Evolutionary conservation across 371 early-diverging fungal species (phyloP).

Genomic region (Apophysomyces trapeziformis): DNA sequence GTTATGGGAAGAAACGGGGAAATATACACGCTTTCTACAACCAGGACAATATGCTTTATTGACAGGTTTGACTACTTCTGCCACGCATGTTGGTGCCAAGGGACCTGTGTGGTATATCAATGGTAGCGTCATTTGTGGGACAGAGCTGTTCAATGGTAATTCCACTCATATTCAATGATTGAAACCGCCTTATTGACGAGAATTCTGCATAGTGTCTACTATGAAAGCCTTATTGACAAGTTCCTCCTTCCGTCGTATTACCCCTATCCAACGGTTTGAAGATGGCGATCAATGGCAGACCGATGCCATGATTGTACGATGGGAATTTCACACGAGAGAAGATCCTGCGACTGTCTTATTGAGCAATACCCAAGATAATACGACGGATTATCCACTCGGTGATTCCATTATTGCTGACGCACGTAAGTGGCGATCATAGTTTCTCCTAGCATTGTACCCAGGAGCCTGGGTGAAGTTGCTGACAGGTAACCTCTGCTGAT

Average conservation of each 20-base stretch:
- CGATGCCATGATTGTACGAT: slow-evolving; percentile 34
- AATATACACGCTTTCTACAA: slow-evolving; percentile 29
- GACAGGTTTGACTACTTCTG: slow-evolving; percentile 39
- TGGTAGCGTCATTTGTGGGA: slow-evolving; percentile 42
- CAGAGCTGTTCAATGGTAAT: slow-evolving; percentile 44
- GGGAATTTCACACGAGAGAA: slow-evolving; percentile 24
- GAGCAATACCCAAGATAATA: background rate
- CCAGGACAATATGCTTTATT: slow-evolving; percentile 40
- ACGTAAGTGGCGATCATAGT: slow-evolving; percentile 17
- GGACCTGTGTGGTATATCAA: slow-evolving; percentile 47
- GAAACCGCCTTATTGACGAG: background rate
- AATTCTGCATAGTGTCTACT: slow-evolving; percentile 29
- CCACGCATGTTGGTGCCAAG: slow-evolving; percentile 16
- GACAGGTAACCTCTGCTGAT: background rate
- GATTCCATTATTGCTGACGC: slow-evolving; percentile 11
- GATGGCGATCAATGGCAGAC: slow-evolving; percentile 38
- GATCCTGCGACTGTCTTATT: background rate
- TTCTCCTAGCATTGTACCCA: background rate
- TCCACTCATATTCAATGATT: background rate
- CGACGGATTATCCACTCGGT: background rate
- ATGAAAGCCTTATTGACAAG: slow-evolving; percentile 34
- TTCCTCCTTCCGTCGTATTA: slow-evolving; percentile 23
- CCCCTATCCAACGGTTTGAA: slow-evolving; percentile 21
- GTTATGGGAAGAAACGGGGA: slow-evolving; percentile 45
- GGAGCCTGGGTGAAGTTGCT: slow-evolving; percentile 1